Evolutionary conservation across 768 basidiomycete species (phyloP).

Genomic region (Ramaria sp.): DNA sequence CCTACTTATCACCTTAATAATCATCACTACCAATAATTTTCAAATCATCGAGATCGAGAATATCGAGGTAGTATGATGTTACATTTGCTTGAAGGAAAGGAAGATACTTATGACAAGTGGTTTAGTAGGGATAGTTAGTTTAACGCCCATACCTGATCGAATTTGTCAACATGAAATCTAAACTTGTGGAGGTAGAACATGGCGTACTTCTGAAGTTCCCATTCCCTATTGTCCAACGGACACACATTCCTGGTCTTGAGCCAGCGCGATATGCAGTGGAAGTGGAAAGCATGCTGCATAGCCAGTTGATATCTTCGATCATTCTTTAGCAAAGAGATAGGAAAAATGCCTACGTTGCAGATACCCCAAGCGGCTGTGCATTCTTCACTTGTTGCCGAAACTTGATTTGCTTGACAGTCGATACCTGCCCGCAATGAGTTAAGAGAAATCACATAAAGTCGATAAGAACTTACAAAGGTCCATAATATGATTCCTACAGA

Average conservation of each 20-base stretch:
- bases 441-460: slow-evolving; percentile 7
- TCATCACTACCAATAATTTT: no score
- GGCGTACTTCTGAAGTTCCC: slow-evolving; percentile 93
- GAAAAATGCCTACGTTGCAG: slow-evolving; percentile 64
- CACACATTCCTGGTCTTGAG: slow-evolving; percentile 96
- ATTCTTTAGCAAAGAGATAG: not conserved
- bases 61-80: not conserved
- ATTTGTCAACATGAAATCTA: not conserved
- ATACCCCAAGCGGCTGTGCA: slow-evolving; percentile 99
- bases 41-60: no score
- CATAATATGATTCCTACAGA: slow-evolving; percentile 99
- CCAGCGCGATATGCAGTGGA: slow-evolving; percentile 99
- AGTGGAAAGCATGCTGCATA: slow-evolving; percentile 92
- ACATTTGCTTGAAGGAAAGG: not conserved
- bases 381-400: slow-evolving; percentile 92
- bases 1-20: no score
- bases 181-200: not conserved
- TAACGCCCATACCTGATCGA: slow-evolving; percentile 31
- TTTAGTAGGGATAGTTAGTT: slow-evolving; percentile 2
- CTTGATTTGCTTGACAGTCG: slow-evolving; percentile 98
- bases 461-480: slow-evolving; percentile 71
- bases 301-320: not conserved
- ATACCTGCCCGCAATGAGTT: slow-evolving; percentile 52
- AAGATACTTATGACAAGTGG: not conserved
- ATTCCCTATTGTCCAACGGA: slow-evolving; percentile 90